These are phyloP conservation scores for Grosmannia huntii DNA, from an alignment of 2,329 filamentous ascomycete genomes.

Conservation along the genomic window DNA sequence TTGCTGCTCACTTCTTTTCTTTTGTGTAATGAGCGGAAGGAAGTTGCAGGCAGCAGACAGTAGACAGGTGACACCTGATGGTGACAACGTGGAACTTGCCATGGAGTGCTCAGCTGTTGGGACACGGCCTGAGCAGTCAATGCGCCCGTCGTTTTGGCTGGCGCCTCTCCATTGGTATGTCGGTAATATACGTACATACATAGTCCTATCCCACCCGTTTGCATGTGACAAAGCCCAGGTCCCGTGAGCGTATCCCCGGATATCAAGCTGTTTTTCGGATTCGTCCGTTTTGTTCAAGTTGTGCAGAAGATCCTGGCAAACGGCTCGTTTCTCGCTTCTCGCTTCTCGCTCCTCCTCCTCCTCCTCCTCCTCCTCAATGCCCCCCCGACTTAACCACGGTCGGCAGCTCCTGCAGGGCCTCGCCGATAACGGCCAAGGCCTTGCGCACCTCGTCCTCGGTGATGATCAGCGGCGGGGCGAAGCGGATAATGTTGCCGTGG, in stretches of 20 bases:
- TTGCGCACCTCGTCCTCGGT: constrained; percentile 73
- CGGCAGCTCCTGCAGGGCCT: constrained; percentile 72
- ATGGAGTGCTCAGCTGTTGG: no score
- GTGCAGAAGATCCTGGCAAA: no score
- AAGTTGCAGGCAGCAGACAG: background rate
- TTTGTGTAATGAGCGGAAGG: background rate
- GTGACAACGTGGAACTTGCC: background rate
- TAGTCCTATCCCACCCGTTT: background rate
- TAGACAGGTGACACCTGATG: background rate
- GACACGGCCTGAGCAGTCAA: background rate
- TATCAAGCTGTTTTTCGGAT: no score
- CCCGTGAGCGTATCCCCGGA: background rate
- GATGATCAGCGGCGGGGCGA: constrained; percentile 93
- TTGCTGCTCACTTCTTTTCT: background rate
- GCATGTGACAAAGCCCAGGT: background rate
- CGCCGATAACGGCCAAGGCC: constrained; percentile 66
- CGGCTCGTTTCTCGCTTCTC: background rate
- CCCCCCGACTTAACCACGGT: constrained; percentile 34
- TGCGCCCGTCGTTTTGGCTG: background rate
- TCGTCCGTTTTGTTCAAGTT: no score
- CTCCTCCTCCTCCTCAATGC: constrained; percentile 13
- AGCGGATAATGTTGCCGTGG: constrained; percentile 94
- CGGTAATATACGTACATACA: no score
- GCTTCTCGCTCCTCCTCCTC: background rate
- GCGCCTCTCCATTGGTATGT: no score